Evolutionary conservation across 2,329 filamentous ascomycete species (phyloP).

Genomic region (Penicillium sp.): DNA sequence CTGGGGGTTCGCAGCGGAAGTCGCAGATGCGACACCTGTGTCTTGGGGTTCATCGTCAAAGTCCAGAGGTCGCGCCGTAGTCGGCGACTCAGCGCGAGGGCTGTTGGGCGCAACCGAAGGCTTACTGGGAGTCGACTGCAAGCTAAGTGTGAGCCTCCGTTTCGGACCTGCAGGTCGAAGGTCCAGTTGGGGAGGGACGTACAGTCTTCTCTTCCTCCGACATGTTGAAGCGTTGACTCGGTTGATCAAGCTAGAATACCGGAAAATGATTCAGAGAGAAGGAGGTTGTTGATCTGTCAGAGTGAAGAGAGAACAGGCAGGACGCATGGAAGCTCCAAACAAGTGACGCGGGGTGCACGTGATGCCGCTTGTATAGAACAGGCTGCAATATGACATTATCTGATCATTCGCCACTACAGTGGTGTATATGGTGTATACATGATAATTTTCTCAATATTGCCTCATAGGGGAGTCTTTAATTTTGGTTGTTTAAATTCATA

Average conservation of each 20-base stretch:
- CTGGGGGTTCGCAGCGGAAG: slow-evolving; percentile 33
- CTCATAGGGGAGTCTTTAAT: too few relatives aligned
- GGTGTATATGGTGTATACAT: too few relatives aligned
- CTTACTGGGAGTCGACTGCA: slow-evolving; percentile 43
- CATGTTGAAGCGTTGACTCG: slow-evolving; percentile 27
- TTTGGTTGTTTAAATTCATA: too few relatives aligned
- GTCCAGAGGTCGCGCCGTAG: slow-evolving; percentile 60
- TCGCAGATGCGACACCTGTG: slow-evolving; percentile 35
- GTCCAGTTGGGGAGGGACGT: slow-evolving; percentile 12
- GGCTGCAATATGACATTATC: too few relatives aligned
- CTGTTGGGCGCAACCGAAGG: slow-evolving; percentile 32
- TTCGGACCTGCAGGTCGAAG: slow-evolving; percentile 13
- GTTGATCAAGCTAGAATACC: slow-evolving; percentile 1
- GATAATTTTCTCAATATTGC: too few relatives aligned
- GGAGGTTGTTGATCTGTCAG: slow-evolving; percentile 17
- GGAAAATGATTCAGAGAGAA: slow-evolving; percentile 6
- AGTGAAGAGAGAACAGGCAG: slow-evolving; percentile 18
- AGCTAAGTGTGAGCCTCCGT: slow-evolving; percentile 26
- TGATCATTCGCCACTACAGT: too few relatives aligned
- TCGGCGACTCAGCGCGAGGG: slow-evolving; percentile 55
- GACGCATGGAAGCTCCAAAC: slow-evolving; percentile 28
- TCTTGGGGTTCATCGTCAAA: slow-evolving; percentile 62
- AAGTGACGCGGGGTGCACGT: slow-evolving; percentile 33
- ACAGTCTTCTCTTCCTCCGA: slow-evolving; percentile 44
- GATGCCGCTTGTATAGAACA: slow-evolving; percentile 26